Conservation (phyloP, 2,329 filamentous ascomycete genomes). For the Epicoccum sorghinum region DNA sequence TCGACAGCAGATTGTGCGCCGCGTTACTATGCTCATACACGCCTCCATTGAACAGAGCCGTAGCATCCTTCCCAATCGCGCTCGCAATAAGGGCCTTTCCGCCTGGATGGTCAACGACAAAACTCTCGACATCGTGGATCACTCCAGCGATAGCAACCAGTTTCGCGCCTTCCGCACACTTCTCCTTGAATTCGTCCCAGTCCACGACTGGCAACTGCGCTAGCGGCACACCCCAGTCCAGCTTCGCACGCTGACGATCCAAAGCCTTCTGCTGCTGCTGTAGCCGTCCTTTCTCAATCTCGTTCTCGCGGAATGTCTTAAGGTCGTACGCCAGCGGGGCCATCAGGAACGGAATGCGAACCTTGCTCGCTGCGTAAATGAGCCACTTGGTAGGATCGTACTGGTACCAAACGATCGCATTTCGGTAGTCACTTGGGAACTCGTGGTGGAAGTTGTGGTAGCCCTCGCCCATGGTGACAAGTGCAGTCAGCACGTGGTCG, state of each 20-base stretch:
- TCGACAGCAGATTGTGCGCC: conserved; percentile 48
- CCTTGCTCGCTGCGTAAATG: conserved; percentile 42
- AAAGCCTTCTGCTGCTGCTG: conserved; percentile 50
- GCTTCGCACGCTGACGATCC: conserved; percentile 40
- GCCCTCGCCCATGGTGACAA: conserved; percentile 50
- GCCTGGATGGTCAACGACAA: conserved; percentile 47
- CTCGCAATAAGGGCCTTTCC: conserved; percentile 45
- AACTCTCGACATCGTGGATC: conserved; percentile 47
- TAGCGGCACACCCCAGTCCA: conserved; percentile 49
- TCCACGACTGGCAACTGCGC: conserved; percentile 46
- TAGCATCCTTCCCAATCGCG: conserved; percentile 48
- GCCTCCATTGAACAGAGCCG: conserved; percentile 49
- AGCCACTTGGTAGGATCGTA: conserved; percentile 52
- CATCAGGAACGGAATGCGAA: conserved; percentile 29
- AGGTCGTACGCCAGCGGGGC: conserved; percentile 44
- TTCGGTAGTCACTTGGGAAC: conserved; percentile 50
- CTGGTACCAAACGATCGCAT: conserved; percentile 47
- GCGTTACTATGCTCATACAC: conserved; percentile 50
- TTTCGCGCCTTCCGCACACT: conserved; percentile 36
- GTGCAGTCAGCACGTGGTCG: conserved; percentile 47
- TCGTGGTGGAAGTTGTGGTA: conserved; percentile 53
- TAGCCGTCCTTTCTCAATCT: conserved; percentile 50
- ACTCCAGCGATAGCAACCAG: conserved; percentile 47
- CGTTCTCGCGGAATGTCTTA: conserved; percentile 49
- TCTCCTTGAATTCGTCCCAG: conserved; percentile 46